Conservation (phyloP, 371 early-diverging fungal genomes). For the Actinomortierella ambigua region DNA sequence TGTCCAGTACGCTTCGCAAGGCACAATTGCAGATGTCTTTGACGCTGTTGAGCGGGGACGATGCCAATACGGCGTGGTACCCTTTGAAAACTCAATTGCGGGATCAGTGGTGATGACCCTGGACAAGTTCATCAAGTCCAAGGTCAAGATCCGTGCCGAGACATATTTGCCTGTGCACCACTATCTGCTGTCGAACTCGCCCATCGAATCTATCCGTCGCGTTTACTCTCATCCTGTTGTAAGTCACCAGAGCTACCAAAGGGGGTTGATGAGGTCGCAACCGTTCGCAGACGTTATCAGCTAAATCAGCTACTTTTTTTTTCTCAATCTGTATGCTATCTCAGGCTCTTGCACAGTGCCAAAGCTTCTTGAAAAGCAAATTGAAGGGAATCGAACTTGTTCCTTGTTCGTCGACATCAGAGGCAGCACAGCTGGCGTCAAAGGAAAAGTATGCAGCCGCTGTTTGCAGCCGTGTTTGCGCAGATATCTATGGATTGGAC, state of each 20-base stretch:
- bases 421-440: conserved; percentile 89
- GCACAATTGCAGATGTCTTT: conserved; percentile 79
- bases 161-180: conserved; percentile 79
- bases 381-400: conserved; percentile 77
- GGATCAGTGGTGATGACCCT: conserved; percentile 87
- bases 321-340: background rate
- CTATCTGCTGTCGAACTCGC: conserved; percentile 73
- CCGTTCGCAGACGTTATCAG: background rate
- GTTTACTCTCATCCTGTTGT: conserved; percentile 93
- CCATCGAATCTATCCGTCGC: conserved; percentile 67
- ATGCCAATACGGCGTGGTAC: conserved; percentile 89
- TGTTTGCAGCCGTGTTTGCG: conserved; percentile 81
- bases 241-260: conserved; percentile 5
- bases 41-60: conserved; percentile 78
- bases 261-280: no score
- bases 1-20: conserved; percentile 72
- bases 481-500: conserved; percentile 81
- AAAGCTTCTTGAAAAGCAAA: conserved; percentile 71
- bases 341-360: conserved; percentile 88
- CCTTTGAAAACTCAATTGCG: conserved; percentile 93
- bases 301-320: background rate
- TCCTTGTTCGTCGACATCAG: conserved; percentile 83
- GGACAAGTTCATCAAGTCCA: conserved; percentile 73
- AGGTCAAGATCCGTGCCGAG: conserved; percentile 66
- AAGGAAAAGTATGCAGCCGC: conserved; percentile 84